Conservation (phyloP, 164 flowering plant species). For the Aristolochia fimbriata region DNA sequence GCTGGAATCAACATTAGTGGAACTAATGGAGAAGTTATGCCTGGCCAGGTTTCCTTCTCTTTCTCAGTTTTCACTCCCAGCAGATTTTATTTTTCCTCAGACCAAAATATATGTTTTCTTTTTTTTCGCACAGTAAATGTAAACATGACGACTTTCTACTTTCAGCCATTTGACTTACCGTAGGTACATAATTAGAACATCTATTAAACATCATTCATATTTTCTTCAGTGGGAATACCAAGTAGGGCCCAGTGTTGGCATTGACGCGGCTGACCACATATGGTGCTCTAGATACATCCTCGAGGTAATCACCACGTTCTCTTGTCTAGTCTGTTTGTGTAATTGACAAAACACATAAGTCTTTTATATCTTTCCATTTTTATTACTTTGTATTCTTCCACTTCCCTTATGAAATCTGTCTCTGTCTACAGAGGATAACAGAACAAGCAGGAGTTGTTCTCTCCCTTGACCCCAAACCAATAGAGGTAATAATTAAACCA, state of each 20-base stretch:
- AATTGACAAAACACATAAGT: background rate
- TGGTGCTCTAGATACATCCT: conserved; percentile 93
- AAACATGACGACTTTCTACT: too few relatives aligned
- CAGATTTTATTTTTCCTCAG: background rate
- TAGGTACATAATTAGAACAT: too few relatives aligned
- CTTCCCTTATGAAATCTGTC: background rate
- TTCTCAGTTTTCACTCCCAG: background rate
- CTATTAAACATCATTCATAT: background rate
- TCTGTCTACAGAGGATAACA: conserved; percentile 67
- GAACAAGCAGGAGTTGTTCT: conserved; percentile 99
- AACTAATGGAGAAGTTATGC: conserved; percentile 99
- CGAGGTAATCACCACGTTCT: conserved; percentile 47
- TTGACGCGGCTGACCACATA: conserved; percentile 90
- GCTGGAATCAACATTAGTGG: conserved; percentile 96
- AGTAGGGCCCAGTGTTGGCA: conserved; percentile 98
- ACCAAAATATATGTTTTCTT: too few relatives aligned
- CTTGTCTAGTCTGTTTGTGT: background rate
- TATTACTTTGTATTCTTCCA: conserved; percentile 3
- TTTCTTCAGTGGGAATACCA: conserved; percentile 89
- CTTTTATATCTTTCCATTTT: background rate
- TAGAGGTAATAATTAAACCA: conserved; percentile 44
- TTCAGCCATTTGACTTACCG: too few relatives aligned
- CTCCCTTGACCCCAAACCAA: conserved; percentile 93
- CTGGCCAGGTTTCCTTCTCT: conserved; percentile 74
- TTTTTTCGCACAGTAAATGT: too few relatives aligned